phyloP scores from a whole-genome alignment of 495 filamentous ascomycete genomes.

The Neurospora sublineolata region DNA sequence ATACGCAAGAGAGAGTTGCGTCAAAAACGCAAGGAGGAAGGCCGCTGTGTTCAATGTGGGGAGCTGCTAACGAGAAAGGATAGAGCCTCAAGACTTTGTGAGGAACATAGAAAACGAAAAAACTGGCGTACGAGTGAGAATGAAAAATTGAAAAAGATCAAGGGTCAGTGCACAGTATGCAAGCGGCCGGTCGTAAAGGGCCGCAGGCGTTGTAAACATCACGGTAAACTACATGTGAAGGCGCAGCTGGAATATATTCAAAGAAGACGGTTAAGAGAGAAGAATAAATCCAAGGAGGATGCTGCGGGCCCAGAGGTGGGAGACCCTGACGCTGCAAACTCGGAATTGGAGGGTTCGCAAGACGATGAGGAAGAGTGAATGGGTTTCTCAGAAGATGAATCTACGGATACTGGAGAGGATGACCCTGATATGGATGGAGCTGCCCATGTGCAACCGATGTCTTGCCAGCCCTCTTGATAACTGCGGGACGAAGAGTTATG shows the following conservation, averaged over 20 bases:
- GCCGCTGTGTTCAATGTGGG: too few relatives aligned
- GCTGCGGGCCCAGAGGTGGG: not conserved
- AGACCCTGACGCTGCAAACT: not conserved
- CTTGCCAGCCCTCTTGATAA: not conserved
- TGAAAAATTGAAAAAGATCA: too few relatives aligned
- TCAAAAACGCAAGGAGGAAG: too few relatives aligned
- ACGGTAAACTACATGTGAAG: not conserved
- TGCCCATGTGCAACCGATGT: not conserved
- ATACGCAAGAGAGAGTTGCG: too few relatives aligned
- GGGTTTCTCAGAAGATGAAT: not conserved
- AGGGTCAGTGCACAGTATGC: too few relatives aligned
- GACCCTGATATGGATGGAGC: not conserved
- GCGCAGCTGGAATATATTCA: not conserved
- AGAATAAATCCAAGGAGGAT: not conserved
- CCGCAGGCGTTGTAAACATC: not conserved
- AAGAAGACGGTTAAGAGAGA: not conserved
- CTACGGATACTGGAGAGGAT: not conserved
- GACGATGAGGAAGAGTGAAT: not conserved
- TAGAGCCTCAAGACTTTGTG: too few relatives aligned
- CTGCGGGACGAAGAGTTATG: not conserved
- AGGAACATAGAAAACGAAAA: too few relatives aligned
- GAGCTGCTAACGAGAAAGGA: too few relatives aligned
- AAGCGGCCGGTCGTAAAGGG: not conserved
- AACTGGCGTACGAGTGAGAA: too few relatives aligned
- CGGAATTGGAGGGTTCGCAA: not conserved